These are phyloP conservation scores for Phytophthora hibernalis DNA, from an alignment of 352 stramenopile species.

Conservation along the genomic window DNA sequence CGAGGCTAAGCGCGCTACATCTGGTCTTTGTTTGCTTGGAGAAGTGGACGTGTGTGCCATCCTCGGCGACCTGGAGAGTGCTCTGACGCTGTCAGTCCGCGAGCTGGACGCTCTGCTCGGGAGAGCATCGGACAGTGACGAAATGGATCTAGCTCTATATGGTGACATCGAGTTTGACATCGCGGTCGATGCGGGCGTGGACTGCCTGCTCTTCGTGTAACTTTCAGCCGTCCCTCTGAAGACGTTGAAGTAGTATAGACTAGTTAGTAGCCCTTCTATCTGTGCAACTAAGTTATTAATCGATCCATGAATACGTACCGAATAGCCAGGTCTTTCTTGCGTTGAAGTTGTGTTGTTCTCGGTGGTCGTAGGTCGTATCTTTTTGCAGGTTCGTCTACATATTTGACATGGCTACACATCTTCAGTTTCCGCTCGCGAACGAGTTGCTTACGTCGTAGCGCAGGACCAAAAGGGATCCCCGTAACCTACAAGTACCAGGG, in stretches of 20 bases:
- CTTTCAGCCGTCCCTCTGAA: not conserved
- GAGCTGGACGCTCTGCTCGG: constrained; percentile 24
- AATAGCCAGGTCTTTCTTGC: not conserved
- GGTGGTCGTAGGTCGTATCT: not conserved
- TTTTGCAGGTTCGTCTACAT: constrained; percentile 1
- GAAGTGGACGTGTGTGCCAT: constrained; percentile 22
- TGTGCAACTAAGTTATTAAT: not conserved
- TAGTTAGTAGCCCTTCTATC: not conserved
- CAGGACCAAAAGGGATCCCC: not conserved
- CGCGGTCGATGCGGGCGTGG: not conserved
- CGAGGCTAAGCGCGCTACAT: not conserved
- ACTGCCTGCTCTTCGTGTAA: not conserved
- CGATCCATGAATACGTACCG: not conserved
- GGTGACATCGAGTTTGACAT: constrained; percentile 1
- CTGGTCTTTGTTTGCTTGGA: not conserved
- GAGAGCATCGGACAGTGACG: not conserved
- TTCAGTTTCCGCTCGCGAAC: too few relatives aligned
- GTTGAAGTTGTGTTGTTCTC: constrained; percentile 1
- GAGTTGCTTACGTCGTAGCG: not conserved
- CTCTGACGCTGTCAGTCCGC: not conserved
- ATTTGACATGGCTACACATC: not conserved
- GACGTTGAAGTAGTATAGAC: not conserved
- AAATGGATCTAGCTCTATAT: not conserved
- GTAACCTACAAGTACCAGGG: too few relatives aligned
- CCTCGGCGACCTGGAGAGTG: constrained; percentile 1